Evolutionary conservation across 2,329 filamentous ascomycete species (phyloP).

Genomic region (Claviceps fusiformis): DNA sequence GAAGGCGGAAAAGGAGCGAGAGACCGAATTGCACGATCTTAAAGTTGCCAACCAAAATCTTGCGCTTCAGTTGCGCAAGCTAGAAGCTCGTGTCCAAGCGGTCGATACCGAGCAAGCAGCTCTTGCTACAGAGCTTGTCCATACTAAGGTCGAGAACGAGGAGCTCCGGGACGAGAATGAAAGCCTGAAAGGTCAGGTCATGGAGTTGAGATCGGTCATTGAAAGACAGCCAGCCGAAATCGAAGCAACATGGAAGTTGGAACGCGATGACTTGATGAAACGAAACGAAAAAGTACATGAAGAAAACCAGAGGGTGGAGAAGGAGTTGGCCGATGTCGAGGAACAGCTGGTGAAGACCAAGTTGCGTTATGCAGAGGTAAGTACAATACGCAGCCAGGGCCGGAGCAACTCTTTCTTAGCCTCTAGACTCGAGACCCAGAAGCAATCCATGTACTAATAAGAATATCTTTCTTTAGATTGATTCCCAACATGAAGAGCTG

Average conservation of each 20-base stretch:
- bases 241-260: slow-evolving; percentile 64
- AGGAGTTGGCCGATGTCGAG: slow-evolving; percentile 84
- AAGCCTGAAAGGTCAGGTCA: slow-evolving; percentile 69
- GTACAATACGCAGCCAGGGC: slow-evolving; percentile 14
- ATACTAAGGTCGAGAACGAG: slow-evolving; percentile 86
- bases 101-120: slow-evolving; percentile 84
- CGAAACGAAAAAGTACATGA: slow-evolving; percentile 88
- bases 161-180: slow-evolving; percentile 83
- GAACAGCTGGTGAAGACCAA: slow-evolving; percentile 85
- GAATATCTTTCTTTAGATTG: slow-evolving; percentile 36
- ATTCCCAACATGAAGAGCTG: slow-evolving; percentile 51
- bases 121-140: slow-evolving; percentile 81
- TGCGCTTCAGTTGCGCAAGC: slow-evolving; percentile 60
- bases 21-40: slow-evolving; percentile 66
- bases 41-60: slow-evolving; percentile 53
- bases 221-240: slow-evolving; percentile 83
- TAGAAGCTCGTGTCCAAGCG: slow-evolving; percentile 80
- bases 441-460: background rate
- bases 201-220: slow-evolving; percentile 73
- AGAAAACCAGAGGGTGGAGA: slow-evolving; percentile 77
- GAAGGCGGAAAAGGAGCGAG: slow-evolving; percentile 65
- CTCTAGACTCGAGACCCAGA: background rate
- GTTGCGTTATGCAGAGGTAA: slow-evolving; percentile 88
- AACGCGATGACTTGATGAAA: slow-evolving; percentile 86
- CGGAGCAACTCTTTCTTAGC: background rate